A percentile compares a stretch with the other conserved stretches of the same genome.
Conservation (phyloP, 345 rosid genomes). For the Lenwebbia sp. region DNA sequence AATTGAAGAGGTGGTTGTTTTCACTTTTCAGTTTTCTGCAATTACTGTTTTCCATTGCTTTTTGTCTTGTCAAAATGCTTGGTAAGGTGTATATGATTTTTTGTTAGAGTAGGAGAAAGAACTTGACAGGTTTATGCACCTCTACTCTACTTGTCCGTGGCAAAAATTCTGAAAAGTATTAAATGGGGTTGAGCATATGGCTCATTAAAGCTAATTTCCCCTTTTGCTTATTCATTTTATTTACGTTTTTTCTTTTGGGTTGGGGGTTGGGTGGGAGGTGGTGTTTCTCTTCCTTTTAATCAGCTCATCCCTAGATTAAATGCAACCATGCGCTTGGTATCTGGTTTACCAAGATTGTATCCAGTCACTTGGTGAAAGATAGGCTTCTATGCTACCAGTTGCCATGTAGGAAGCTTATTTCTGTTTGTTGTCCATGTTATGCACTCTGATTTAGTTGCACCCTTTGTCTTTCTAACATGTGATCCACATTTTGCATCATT, state of each 20-base stretch:
- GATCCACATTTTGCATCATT: not conserved
- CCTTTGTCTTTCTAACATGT: not conserved
- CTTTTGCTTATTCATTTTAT: not conserved
- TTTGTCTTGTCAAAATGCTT: not conserved
- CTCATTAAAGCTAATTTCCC: not conserved
- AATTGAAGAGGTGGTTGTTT: slow-evolving; percentile 63
- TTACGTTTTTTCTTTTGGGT: not conserved
- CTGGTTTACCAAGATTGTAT: not conserved
- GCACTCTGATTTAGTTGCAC: not conserved
- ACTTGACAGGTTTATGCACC: not conserved
- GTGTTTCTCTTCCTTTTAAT: not conserved
- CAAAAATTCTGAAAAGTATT: not conserved
- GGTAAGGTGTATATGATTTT: not conserved
- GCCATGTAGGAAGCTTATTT: not conserved
- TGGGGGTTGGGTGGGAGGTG: not conserved
- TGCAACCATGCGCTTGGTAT: not conserved
- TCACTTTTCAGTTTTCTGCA: not conserved
- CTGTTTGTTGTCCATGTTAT: not conserved
- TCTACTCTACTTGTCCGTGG: not conserved
- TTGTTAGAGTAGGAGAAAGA: not conserved
- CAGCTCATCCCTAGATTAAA: not conserved
- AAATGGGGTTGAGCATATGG: not conserved
- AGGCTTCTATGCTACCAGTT: not conserved
- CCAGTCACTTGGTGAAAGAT: not conserved
- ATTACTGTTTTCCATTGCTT: not conserved